Base-by-base conservation (phyloP, 2,329 filamentous ascomycete species). In the Fusarium tuaranense region DNA sequence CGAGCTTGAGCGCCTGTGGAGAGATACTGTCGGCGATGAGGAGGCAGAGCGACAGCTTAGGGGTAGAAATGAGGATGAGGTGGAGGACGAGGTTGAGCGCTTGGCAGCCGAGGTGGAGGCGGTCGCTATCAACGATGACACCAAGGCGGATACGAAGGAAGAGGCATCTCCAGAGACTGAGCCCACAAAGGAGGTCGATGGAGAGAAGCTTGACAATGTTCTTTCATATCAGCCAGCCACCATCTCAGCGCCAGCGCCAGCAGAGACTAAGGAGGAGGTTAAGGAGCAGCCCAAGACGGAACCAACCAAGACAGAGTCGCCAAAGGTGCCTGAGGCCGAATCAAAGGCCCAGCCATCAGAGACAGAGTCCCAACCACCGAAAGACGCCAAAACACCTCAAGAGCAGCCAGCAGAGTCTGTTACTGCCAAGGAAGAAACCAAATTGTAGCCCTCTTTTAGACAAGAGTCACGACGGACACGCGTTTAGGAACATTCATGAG, bases 1-100 rank as follows among this genome's bases (percentile, higher is more conserved):
- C 2, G 96, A 98, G 80, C 86, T 99, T 18, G 94, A 98, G 80
- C 82, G 81, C 4, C 78, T 94, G 63, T 98, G 95, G 95, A 87
- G 90, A 25, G 83, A 85, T 55, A 88, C 92, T 1, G 92, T 93
- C 9, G 90, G 93, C 5, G 85, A 91, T 27, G 85, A 89, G 71
- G 87, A 91, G 77, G 88, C 88, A 25, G 85, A 85, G 76, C 87
- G 84, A 69, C 88, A 89, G 78, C 75, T 85, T 69, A 66, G 70
- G 13, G 79, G 77, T 14, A 76, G 79, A 32, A 74, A 77, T 30
- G 82, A 83, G 64, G 77, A 83, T 12, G 82, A 87, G 3, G 78
- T 84, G 5, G 83, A 87, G 14, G 85, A 87, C 22, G 86, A 88
- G 76, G 80, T 89, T 4, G 80, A 83, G 63, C 83, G 81, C 61